A percentile compares a stretch with the other conserved stretches of the same genome.
Evolutionary conservation across 176 grass and related monocot species (phyloP).

Genomic region (Musa troglodytarum): DNA sequence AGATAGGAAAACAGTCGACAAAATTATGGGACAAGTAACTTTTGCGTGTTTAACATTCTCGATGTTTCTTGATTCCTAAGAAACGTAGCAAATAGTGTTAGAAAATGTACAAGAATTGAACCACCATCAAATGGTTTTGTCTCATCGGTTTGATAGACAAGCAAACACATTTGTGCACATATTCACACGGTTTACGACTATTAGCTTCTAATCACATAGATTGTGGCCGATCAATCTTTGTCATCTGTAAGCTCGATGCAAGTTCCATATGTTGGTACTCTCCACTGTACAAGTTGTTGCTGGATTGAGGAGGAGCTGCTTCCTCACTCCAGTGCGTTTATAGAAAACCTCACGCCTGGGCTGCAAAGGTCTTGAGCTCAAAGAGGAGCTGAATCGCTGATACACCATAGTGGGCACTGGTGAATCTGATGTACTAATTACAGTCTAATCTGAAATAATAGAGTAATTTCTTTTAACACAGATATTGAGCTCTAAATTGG

Average conservation of each 20-base stretch:
- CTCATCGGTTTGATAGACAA: too few species aligned
- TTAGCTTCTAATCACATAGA: too few species aligned
- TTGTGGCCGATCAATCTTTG: too few species aligned
- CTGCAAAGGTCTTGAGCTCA: not conserved
- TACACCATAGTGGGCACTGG: not conserved
- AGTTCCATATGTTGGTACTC: not conserved
- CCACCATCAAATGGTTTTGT: too few species aligned
- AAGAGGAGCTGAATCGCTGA: not conserved
- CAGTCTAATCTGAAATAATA: constrained; percentile 5
- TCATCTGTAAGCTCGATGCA: not conserved
- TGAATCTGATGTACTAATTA: not conserved
- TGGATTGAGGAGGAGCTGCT: not conserved
- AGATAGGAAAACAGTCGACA: too few species aligned
- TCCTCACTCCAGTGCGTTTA: not conserved
- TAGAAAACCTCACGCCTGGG: not conserved
- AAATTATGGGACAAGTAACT: too few species aligned
- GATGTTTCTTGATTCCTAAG: too few species aligned
- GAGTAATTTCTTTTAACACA: not conserved
- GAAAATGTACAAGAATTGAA: too few species aligned
- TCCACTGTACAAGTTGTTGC: not conserved
- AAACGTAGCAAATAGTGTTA: too few species aligned
- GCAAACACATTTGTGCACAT: too few species aligned
- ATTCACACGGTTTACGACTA: too few species aligned
- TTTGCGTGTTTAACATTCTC: too few species aligned
- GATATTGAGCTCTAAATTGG: not conserved